Evolutionary conservation across 2,329 filamentous ascomycete species (phyloP).

Genomic region (Emmonsiellopsis sp.): DNA sequence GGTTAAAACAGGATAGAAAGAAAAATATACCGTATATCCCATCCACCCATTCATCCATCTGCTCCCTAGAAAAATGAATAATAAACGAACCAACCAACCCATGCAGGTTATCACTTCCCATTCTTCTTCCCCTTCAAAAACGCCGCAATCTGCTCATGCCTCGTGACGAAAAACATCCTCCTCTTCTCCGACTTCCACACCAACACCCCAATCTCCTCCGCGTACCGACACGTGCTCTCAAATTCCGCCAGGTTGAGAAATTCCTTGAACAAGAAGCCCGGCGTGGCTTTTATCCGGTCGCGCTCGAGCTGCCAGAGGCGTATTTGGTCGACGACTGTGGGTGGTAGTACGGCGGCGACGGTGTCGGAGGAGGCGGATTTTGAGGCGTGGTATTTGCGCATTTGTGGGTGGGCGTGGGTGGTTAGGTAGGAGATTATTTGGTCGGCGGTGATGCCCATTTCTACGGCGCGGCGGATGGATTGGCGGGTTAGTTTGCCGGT

Average conservation of each 20-base stretch:
- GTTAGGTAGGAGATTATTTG: constrained; percentile 92
- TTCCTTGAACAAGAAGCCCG: constrained; percentile 83
- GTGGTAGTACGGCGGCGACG: constrained; percentile 58
- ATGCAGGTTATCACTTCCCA: constrained; percentile 26
- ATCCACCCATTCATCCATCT: too few species aligned
- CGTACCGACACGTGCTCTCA: constrained; percentile 49
- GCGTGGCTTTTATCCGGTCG: constrained; percentile 78
- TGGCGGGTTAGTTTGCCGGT: constrained; percentile 83
- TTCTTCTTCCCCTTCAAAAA: constrained; percentile 61
- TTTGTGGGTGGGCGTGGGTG: constrained; percentile 88
- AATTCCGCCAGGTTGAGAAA: constrained; percentile 65
- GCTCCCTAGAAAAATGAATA: too few species aligned
- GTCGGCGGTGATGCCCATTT: constrained; percentile 83
- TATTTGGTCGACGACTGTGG: constrained; percentile 96
- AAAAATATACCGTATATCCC: too few species aligned
- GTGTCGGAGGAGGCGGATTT: constrained; percentile 33
- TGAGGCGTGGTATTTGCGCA: constrained; percentile 54
- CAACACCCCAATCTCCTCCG: constrained; percentile 81
- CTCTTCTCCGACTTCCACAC: constrained; percentile 75
- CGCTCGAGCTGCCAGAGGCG: constrained; percentile 95
- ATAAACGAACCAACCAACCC: background rate
- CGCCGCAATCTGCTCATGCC: constrained; percentile 77
- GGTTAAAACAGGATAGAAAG: too few species aligned
- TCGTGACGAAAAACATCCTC: constrained; percentile 83
- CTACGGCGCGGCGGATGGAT: constrained; percentile 78